Evolutionary conservation across 2,329 filamentous ascomycete species (phyloP), one percentile per base, ranked within the genome.

Genomic region (Botryosphaeria agaves): DNA sequence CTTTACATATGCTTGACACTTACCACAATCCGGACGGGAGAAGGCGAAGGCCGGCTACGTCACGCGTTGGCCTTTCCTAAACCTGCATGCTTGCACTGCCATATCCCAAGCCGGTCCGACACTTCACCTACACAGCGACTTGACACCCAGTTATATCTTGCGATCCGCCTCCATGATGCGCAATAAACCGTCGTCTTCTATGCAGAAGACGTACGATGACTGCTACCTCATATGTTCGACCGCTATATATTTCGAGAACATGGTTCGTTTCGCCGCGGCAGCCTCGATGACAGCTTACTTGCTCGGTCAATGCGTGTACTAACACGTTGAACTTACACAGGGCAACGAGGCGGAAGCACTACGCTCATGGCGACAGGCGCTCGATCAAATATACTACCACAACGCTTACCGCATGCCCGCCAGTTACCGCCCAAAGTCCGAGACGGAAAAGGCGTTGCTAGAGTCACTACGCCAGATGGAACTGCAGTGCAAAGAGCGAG

Each of bases 121-220:
- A n/a, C n/a, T n/a, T n/a, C n/a, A n/a, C n/a, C n/a, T n/a, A n/a
- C n/a, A n/a, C n/a, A n/a, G n/a, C n/a, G n/a, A n/a, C n/a, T n/a
- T n/a, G n/a, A n/a, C n/a, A n/a, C n/a, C n/a, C n/a, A n/a, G n/a
- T n/a, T n/a, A n/a, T n/a, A n/a, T n/a, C n/a, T n/a, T n/a, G n/a
- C n/a, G n/a, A n/a, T n/a, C n/a, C n/a, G n/a, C n/a, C n/a, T n/a
- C n/a, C 47, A 66, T 64, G 59, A 67, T 66, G 58, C 62, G 64
- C 48, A 60, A 61, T 52, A 73, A 72, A 48, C 62, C 64, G 38
- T 66, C 74, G 48, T 73, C 78, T 55, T 73, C 74, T 38, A 72
- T 94, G 53, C 87, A 95, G 60, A 94, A 93, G 68, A 92, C 84
- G 33, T 95, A 95, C 59, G 87, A 95, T 60, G 84, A 95, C 55